phyloP scores from a whole-genome alignment of 768 basidiomycete genomes.

The Trametes cingulata region DNA sequence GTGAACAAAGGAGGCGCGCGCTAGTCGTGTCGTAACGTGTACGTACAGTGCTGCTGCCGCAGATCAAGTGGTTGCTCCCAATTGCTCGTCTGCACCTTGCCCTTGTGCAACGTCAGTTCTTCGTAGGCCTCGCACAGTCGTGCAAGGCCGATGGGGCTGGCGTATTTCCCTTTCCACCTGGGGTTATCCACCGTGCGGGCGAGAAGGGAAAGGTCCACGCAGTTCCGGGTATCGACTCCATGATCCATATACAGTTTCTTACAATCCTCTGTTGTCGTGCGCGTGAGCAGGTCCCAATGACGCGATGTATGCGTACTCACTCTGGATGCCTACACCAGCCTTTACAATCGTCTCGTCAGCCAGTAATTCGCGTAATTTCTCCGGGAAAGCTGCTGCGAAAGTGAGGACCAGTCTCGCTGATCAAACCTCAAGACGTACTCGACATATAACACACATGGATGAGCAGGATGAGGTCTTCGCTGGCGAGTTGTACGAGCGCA shows the following conservation, averaged over 20 bases:
- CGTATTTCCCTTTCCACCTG: conserved; percentile 73
- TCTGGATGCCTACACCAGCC: conserved; percentile 73
- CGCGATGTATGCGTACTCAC: conserved; percentile 35
- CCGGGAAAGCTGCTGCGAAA: conserved; percentile 18
- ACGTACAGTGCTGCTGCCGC: conserved; percentile 63
- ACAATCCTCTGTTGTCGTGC: conserved; percentile 53
- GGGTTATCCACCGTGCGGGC: conserved; percentile 70
- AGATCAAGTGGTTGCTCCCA: conserved; percentile 58
- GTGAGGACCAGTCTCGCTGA: not conserved
- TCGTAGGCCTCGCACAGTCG: conserved; percentile 66
- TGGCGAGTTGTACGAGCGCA: conserved; percentile 74
- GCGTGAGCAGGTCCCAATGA: not conserved
- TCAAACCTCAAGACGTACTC: conserved; percentile 31
- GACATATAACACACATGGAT: conserved; percentile 66
- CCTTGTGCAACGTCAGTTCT: conserved; percentile 53
- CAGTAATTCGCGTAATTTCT: conserved; percentile 51
- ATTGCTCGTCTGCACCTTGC: conserved; percentile 61
- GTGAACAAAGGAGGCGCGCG: conserved; percentile 15
- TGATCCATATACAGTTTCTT: conserved; percentile 57
- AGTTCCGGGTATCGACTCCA: conserved; percentile 47
- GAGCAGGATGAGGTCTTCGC: conserved; percentile 53
- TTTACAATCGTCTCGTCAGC: conserved; percentile 57
- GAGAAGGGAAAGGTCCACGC: conserved; percentile 68
- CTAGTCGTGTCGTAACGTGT: not conserved
- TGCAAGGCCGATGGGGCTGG: conserved; percentile 59